phyloP scores from a whole-genome alignment of 1,284 basidiomycete species.

The Tilletiopsis washingtonensis region DNA sequence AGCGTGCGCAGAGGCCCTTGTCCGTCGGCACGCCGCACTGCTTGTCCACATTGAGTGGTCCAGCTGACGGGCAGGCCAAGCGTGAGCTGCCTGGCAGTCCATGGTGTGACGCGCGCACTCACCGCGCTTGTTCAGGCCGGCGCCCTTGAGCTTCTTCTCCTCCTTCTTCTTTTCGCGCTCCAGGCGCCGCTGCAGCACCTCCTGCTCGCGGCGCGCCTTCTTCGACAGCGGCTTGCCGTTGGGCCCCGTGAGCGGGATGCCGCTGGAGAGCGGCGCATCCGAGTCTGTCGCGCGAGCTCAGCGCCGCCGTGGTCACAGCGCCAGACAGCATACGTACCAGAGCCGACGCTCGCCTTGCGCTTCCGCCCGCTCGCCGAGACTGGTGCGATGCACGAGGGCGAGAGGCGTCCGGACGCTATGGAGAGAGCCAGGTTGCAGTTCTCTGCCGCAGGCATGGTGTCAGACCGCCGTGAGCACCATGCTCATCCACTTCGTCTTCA shows the following conservation, averaged over 20 bases:
- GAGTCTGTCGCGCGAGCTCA: not conserved
- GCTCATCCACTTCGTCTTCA: too few species aligned
- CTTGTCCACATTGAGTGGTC: conserved; percentile 64
- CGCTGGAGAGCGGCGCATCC: too few species aligned
- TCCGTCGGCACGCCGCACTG: conserved; percentile 98
- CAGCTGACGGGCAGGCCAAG: not conserved
- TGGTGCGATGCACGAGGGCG: not conserved
- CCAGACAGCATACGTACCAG: too few species aligned
- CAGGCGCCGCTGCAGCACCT: not conserved
- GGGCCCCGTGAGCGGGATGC: conserved; percentile 7
- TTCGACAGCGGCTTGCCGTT: conserved; percentile 9
- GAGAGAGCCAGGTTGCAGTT: conserved; percentile 28
- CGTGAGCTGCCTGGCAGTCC: not conserved
- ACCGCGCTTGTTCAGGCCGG: conserved; percentile 12
- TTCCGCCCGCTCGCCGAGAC: too few species aligned
- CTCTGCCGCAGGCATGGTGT: conserved; percentile 1
- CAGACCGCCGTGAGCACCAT: too few species aligned
- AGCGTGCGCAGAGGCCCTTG: conserved; percentile 87
- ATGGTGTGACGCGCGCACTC: not conserved
- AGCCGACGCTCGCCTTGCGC: too few species aligned
- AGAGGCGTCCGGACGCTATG: not conserved
- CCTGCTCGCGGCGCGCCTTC: conserved; percentile 8
- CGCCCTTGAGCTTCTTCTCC: conserved; percentile 24
- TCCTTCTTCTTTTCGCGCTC: conserved; percentile 12
- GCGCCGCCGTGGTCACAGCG: not conserved